Percentiles rank a stretch among this genome's conserved stretches.
These are phyloP conservation scores for Diospyros kaki DNA, from an alignment of 148 eudicot species.

Conservation along the genomic window DNA sequence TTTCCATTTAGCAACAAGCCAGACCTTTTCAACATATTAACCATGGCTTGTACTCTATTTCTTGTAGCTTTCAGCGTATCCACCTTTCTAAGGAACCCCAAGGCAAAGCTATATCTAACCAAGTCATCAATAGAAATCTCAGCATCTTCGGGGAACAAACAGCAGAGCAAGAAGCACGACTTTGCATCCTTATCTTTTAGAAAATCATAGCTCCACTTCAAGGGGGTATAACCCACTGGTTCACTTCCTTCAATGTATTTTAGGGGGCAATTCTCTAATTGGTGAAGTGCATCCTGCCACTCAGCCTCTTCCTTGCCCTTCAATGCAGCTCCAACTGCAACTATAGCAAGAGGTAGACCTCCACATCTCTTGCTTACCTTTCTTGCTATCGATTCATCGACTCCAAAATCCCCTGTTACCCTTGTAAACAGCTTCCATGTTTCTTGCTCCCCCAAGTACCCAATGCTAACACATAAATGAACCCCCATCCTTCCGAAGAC, in stretches of 20 bases:
- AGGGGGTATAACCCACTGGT: neutral
- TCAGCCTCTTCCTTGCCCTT: neutral
- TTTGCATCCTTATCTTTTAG: neutral
- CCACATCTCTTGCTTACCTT: neutral
- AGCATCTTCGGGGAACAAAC: conserved; percentile 7
- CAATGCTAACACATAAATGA: neutral
- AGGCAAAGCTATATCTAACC: neutral
- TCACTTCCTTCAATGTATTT: neutral
- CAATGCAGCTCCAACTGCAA: neutral
- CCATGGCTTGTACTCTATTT: neutral
- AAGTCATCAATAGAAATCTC: neutral
- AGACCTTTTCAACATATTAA: neutral
- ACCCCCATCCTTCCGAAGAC: neutral
- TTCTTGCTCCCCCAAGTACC: neutral
- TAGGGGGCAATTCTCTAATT: neutral
- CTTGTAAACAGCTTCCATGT: neutral
- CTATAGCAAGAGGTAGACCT: neutral
- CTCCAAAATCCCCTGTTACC: neutral
- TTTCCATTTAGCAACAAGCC: neutral
- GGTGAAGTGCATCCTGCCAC: neutral
- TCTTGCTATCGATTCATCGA: neutral
- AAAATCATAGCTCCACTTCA: conserved; percentile 9
- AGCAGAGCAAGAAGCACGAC: conserved; percentile 13
- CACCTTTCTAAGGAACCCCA: neutral
- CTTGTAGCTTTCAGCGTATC: neutral